Evolutionary conservation across 768 basidiomycete species (phyloP), one percentile per base, ranked within the genome.

Genomic region (Arthromyces matolae): DNA sequence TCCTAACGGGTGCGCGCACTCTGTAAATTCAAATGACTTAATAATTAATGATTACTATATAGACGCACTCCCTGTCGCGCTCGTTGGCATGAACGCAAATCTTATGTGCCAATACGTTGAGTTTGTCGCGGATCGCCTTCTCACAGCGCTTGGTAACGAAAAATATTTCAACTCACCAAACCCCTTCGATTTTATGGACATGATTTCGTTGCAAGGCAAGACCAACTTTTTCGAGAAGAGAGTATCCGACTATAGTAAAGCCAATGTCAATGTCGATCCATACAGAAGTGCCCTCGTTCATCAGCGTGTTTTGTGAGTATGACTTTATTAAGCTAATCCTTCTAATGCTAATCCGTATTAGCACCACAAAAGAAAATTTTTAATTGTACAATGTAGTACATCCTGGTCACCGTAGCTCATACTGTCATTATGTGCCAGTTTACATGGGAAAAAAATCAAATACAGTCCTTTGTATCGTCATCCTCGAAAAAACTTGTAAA

Each of bases 141-240:
- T 95, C 33, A 81, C 88, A 16, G 79, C 90, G 4, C 74, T 96
- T n/a, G 92, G 93, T 22, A 91, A 88, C 56, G 74, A 82, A 28
- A 93, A 93, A 65, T 61, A 81, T 41, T 95, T 90, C 72, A 74
- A 84, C 52, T 67, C 73, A 1, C 69, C 80, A 16, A 96, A 95
- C 63, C 93, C 93, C 7, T 87, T 89, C 67, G 88, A 93, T 65
- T 93, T 93, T 62, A 93, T 93, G 90, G 91, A 93, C 55, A 82
- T 93, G 79, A 94, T 94, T 37, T 94, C 93, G n/a, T 73, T 96
- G 2, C 87, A 93, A 68, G 94, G 94, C 55, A 97, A 97, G 76
- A 90, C 93, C 31, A 93, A n/a, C n/a, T n/a, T n/a, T n/a, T n/a
- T n/a, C n/a, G n/a, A n/a, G n/a, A n/a, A n/a, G n/a, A n/a, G n/a